Conservation (phyloP, 2,329 filamentous ascomycete genomes). For the Trichoderma cornu-damae region DNA sequence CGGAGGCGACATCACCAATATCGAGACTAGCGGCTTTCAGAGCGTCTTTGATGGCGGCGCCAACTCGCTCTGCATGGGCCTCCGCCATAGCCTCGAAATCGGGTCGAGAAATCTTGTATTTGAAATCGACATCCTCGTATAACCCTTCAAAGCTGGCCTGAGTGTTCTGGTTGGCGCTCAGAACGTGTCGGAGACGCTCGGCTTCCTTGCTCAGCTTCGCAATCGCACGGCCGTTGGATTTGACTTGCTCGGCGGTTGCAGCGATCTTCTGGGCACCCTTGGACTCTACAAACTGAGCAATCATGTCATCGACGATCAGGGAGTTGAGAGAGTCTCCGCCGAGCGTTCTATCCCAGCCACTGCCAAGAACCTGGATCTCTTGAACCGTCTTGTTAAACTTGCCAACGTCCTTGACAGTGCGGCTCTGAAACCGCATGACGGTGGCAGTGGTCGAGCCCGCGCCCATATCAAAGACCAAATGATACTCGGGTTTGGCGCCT, state of each 20-base stretch:
- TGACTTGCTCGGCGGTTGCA: constrained; percentile 59
- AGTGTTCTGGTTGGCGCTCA: constrained; percentile 88
- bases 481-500: constrained; percentile 80
- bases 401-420: constrained; percentile 82
- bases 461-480: constrained; percentile 96
- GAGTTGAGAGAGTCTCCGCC: constrained; percentile 87
- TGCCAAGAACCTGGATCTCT: constrained; percentile 83
- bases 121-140: constrained; percentile 89
- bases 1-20: constrained; percentile 72
- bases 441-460: constrained; percentile 91
- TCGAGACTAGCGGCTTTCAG: constrained; percentile 67
- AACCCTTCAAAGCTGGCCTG: constrained; percentile 78
- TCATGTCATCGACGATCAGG: constrained; percentile 83
- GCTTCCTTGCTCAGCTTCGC: constrained; percentile 92
- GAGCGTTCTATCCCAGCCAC: constrained; percentile 82
- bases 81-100: constrained; percentile 77
- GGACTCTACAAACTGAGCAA: constrained; percentile 69
- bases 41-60: constrained; percentile 65
- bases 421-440: constrained; percentile 82
- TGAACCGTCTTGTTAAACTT: constrained; percentile 96
- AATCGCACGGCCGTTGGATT: constrained; percentile 73
- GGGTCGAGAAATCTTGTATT: constrained; percentile 75
- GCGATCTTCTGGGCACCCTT: constrained; percentile 60
- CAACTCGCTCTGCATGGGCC: constrained; percentile 62
- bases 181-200: constrained; percentile 76